These are phyloP conservation scores for Torulaspora franciscae DNA, from an alignment of 805 yeast genomes.

Conservation along the genomic window DNA sequence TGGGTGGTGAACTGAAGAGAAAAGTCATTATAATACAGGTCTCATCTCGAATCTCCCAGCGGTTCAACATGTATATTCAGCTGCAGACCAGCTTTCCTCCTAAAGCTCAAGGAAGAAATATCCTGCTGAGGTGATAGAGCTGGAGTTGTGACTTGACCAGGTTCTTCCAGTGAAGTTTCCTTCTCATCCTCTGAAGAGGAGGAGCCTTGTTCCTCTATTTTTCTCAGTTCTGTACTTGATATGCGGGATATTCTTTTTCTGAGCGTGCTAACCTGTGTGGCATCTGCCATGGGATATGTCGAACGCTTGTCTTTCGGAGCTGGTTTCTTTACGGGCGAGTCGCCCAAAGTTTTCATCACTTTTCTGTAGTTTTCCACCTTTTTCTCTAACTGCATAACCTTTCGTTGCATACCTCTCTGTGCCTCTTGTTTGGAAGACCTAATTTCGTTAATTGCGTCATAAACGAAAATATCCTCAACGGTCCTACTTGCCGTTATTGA, in stretches of 20 bases:
- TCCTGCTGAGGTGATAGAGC: slow-evolving; percentile 2
- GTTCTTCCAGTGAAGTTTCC: slow-evolving; percentile 9
- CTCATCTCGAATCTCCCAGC: slow-evolving; percentile 3
- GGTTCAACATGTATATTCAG: slow-evolving; percentile 22
- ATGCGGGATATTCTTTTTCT: slow-evolving; percentile 27
- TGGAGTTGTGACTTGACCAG: slow-evolving; percentile 1
- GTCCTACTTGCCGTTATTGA: slow-evolving; percentile 27
- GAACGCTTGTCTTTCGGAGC: slow-evolving; percentile 4
- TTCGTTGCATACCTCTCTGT: slow-evolving; percentile 23
- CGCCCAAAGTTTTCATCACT: slow-evolving; percentile 23
- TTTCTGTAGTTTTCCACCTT: slow-evolving; percentile 30
- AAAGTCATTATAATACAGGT: slow-evolving; percentile 1
- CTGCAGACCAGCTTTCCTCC: slow-evolving; percentile 22
- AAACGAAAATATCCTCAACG: slow-evolving; percentile 26
- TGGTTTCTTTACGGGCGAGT: slow-evolving; percentile 4
- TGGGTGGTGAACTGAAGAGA: neutral
- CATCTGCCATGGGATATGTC: slow-evolving; percentile 7
- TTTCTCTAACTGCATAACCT: slow-evolving; percentile 29
- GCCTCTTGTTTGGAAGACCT: slow-evolving; percentile 11
- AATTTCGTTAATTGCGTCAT: slow-evolving; percentile 17
- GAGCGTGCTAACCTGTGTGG: slow-evolving; percentile 5
- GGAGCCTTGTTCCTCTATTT: slow-evolving; percentile 26
- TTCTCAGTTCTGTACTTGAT: slow-evolving; percentile 24
- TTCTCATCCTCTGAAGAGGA: slow-evolving; percentile 23
- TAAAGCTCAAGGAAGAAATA: slow-evolving; percentile 4